Base-by-base conservation (phyloP, 805 yeast genomes). In the Yarrowia bubula region DNA sequence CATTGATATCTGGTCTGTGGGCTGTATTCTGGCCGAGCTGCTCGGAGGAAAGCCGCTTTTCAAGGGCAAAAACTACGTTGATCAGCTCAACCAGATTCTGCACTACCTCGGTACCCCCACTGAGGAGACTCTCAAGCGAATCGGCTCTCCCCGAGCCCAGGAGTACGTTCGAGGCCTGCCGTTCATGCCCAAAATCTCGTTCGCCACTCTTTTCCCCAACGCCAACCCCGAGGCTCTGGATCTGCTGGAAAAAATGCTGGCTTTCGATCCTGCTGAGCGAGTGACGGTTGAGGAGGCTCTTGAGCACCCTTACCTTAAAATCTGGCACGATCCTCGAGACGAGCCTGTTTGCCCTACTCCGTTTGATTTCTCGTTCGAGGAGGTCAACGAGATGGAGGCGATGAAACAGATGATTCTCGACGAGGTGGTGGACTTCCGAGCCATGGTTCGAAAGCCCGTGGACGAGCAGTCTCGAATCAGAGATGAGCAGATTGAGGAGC, bases 1-100 rank as follows among this genome's bases (percentile, higher is more conserved):
- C 28, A 93, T 95, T 67, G 99, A 95, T 75, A 83, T 95, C 66
- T 95, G 99, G 99, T 91, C 98, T 0, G 96, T 95, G 18, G 99
- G 99, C 2, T 95, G 99, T 78, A 92, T 95, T 66, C 78, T 95
- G 64, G 99, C 98, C 1, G 99, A 95, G 74, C 81, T 95, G 68
- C 78, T 95, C 17, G 96, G 96, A 2, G 92, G 98, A 0, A 84
- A 85, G 71, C 97, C 99, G 1, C 81, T 95, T 22, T 95, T 95
- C 78, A 88, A 93, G 70, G 99, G 99, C 4, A 89, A 89, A 74
- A 98, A 95, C 78, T 95, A 93, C 74, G 97, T 93, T 35, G 96
- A 95, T 75, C 99, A 95, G 76, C 80, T 95, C 73, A 89, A 90
- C 73, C 92, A 91, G 77, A 93, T 93, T 62, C 78, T 95, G 65